Base-by-base conservation (phyloP, 352 stramenopile species). In the Globisporangium apiculatum region DNA sequence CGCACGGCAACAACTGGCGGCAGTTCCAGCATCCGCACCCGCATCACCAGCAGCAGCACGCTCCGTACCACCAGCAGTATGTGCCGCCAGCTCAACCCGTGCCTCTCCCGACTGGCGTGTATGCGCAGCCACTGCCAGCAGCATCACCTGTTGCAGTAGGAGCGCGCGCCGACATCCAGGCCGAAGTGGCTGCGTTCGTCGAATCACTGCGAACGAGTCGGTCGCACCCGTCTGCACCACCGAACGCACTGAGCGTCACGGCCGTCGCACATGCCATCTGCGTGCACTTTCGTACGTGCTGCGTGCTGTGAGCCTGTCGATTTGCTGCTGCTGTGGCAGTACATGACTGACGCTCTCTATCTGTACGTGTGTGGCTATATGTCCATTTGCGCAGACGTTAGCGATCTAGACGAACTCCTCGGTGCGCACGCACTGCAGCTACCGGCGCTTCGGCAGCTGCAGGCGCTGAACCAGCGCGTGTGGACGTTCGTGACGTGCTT, bases 401-500 rank as follows among this genome's bases (percentile, higher is more conserved):
- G 59, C 51, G 61, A 72, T 6, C 82, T 83, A 47, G 77, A 89
- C 37, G 75, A 89, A 18, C 68, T 87, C 2, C 60, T 83, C 50
- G 79, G 72, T 5, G 56, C 62, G 2, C 63, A 51, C 24, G 68
- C 78, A 1, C 55, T 81, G 58, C 75, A 85, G 45, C 49, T 88
- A 10, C 72, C 76, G 7, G 62, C 57, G 24, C 61, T 92, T 37
- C 62, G 75, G 0, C 76, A 90, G 37, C 49, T 92, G 36, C 75
- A 89, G 51, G 68, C 69, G 45, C 64, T 86, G 49, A 83, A 87
- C 58, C 77, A 89, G 71, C 78, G 83, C 15, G 69, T 92, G 56
- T 92, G 83, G 83, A 87, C 68, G 10, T 92, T 92, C 41, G 77
- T 89, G 51, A 87, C 80, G 14, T 89, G 80, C 59, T 92, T 82